Evolutionary conservation across 176 grass and related monocot genomes (phyloP).

Genomic region (Alopecurus myosuroides): DNA sequence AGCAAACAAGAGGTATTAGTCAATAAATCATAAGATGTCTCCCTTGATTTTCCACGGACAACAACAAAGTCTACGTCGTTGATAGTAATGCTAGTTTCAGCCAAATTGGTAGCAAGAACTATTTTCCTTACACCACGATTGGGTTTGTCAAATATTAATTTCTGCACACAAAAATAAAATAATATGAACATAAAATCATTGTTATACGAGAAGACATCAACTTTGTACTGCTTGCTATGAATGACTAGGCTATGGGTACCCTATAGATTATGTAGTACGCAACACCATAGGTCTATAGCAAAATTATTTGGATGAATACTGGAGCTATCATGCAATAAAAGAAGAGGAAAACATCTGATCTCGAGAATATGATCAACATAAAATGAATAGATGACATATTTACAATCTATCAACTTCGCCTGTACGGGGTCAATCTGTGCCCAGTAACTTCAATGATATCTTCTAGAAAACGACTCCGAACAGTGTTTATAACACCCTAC

Average conservation of each 20-base stretch:
- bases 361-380: not conserved
- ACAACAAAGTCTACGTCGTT: slow-evolving; percentile 98
- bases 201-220: slow-evolving; percentile 8
- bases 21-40: slow-evolving; percentile 97
- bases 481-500: slow-evolving; percentile 93
- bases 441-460: slow-evolving; percentile 84
- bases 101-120: no score
- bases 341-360: not conserved
- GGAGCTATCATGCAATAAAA: not conserved
- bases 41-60: slow-evolving; percentile 93
- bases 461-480: slow-evolving; percentile 80
- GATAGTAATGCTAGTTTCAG: no score
- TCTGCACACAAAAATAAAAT: no score
- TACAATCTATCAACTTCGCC: not conserved
- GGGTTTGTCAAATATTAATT: no score
- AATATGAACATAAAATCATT: no score
- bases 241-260: not conserved
- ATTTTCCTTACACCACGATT: no score
- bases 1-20: slow-evolving; percentile 97
- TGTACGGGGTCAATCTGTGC: slow-evolving; percentile 79
- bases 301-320: no score
- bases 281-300: not conserved
- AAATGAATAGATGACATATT: not conserved
- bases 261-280: not conserved
- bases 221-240: not conserved